Percentiles rank a stretch among this genome's conserved stretches.
Conservation (phyloP, 768 basidiomycete species). For the Boletales sp. region DNA sequence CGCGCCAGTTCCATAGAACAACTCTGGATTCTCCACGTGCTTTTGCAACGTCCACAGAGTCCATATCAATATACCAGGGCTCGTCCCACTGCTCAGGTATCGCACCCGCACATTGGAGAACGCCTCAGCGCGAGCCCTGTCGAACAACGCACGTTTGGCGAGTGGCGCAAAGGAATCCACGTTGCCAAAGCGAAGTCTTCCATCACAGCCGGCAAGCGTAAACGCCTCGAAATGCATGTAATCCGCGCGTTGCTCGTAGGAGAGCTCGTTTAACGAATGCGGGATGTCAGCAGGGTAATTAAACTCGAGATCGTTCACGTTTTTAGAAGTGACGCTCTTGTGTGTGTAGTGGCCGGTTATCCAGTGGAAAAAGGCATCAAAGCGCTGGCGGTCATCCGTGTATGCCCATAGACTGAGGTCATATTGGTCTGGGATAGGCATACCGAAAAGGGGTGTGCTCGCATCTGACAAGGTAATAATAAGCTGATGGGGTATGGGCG, state of each 20-base stretch:
- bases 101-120: constrained; percentile 16
- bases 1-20: constrained; percentile 11
- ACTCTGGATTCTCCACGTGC: constrained; percentile 2
- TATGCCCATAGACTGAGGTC: neutral
- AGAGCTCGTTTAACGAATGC: constrained; percentile 10
- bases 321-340: constrained; percentile 13
- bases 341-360: constrained; percentile 13
- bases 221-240: constrained; percentile 10
- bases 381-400: constrained; percentile 6
- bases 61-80: constrained; percentile 7
- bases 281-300: constrained; percentile 3
- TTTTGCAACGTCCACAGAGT: constrained; percentile 9
- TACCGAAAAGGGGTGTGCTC: constrained; percentile 1
- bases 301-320: constrained; percentile 17
- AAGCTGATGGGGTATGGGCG: neutral
- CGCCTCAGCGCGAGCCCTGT: constrained; percentile 6
- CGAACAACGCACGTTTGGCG: constrained; percentile 15
- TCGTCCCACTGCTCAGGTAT: constrained; percentile 16
- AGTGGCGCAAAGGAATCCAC: constrained; percentile 1
- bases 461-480: constrained; percentile 1
- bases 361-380: constrained; percentile 16
- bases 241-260: constrained; percentile 7
- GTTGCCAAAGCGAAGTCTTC: constrained; percentile 13
- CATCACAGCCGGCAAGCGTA: constrained; percentile 5
- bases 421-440: neutral